Base-by-base conservation (phyloP, 225 moss, liverwort and hornwort genomes). In the Physcomitrellopsis africana region DNA sequence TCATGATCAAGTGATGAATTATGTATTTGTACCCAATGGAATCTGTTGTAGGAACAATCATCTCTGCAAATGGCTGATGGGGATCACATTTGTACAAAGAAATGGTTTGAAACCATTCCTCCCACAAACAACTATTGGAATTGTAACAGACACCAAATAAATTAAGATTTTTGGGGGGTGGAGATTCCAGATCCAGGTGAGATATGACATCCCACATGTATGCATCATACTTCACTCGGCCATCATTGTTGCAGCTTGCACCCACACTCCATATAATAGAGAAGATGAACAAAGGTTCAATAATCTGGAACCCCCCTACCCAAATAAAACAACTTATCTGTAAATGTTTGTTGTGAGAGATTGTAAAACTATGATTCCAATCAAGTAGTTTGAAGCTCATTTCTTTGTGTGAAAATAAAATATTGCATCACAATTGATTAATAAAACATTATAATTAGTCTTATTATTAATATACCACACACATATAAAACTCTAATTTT, bases 281-380 rank as follows among this genome's bases (percentile, higher is more conserved):
- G 66, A 90, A 92, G 67, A 90, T 86, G 74, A 90, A 90, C 13
- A 92, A 70, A 45, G 92, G 90, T 70, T 92, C 92, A 61, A 90
- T 77, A 7, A 86, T 78, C 92, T 92, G 85, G 32, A 37, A 37
- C 32, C 32, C 32, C 24, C 32, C 32, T 37, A 37, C 32, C 32
- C 32, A 37, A 37, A 7, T 4, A 37, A 37, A 37, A 37, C 32
- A 37, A 0, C 7, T 37, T 7, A 37, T 37, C 32, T 37, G 32
- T 37, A 7, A 37, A 37, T 4, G 32, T 4, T 37, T 37, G 32
- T 37, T 37, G 32, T 7, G 7, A 37, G 32, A 4, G 7, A 37
- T 37, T 7, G 32, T 37, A 7, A 37, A 37, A 37, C 32, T 7
- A 37, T 7, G 7, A 7, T 4, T 4, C 7, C 32, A 37, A 37